Base-by-base conservation (phyloP, 768 basidiomycete species). In the Leccinum subtestaceum region DNA sequence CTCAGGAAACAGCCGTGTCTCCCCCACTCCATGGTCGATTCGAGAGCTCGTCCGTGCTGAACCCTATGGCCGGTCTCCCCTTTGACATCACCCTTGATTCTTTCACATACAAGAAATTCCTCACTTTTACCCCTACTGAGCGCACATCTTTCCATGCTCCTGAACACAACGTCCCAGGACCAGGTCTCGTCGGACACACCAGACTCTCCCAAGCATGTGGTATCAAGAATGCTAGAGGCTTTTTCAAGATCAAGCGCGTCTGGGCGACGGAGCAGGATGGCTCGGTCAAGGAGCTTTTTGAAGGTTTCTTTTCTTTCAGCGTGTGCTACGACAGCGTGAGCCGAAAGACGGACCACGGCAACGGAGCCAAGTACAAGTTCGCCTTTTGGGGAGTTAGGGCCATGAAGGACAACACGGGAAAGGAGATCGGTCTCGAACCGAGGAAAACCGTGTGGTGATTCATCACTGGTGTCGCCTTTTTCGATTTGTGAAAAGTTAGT, bases 311-410 rank as follows among this genome's bases (percentile, higher is more conserved):
- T 56, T 70, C 74, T 36, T 76, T 78, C 52, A 62, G 69, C 13
- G 67, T 78, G 19, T 63, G 55, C 38, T 76, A 74, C 50, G 73
- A 74, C 48, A 57, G 56, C 34, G 57, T 77, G 61, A 75, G 76
- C 55, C 63, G 64, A 17, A 72, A 74, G 52, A 74, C 68, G 29
- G 77, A 74, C 6, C 74, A 78, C 31, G 74, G 77, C 4, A 64
- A 58, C 2, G 75, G 75, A 10, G 64, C 70, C 17, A 67, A 53
- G 34, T 59, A 62, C 53, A 67, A 63, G 27, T 69, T 72, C 47
- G 67, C 70, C 1, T 77, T 77, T 58, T 78, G 76, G 77, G 77
- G 71, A 31, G 72, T 77, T 15, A 64, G 76, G 32, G 76, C 74
- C 2, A 65, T 74, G 66, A 74, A 65, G 52, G 67, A 72, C 47